phyloP scores from a whole-genome alignment of 495 filamentous ascomycete genomes.

The Cercophora sp. region DNA sequence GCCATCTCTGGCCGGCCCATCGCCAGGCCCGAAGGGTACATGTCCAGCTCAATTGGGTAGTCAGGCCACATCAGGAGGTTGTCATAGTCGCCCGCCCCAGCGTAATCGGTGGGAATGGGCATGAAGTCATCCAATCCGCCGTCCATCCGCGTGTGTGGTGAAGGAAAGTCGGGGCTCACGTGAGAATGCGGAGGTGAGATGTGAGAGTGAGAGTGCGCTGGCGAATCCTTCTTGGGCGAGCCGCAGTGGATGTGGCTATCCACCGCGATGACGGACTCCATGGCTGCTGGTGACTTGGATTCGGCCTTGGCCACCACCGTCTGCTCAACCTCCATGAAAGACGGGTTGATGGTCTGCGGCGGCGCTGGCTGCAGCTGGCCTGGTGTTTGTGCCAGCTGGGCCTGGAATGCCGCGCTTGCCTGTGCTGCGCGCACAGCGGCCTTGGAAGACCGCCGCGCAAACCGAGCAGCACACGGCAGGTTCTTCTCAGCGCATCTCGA shows the following conservation, averaged over 20 bases:
- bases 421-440: conserved; percentile 37
- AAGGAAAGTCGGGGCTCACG: conserved; percentile 29
- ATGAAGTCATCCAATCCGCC: conserved; percentile 36
- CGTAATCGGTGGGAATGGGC: conserved; percentile 27
- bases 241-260: conserved; percentile 22
- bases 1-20: conserved; percentile 27
- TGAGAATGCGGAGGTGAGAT: conserved; percentile 30
- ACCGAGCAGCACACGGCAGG: conserved; percentile 51
- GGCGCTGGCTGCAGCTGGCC: conserved; percentile 22
- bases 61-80: conserved; percentile 35
- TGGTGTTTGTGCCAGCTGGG: conserved; percentile 12
- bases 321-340: conserved; percentile 39
- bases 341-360: conserved; percentile 24
- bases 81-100: conserved; percentile 26
- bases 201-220: not conserved
- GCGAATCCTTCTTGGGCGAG: conserved; percentile 22
- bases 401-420: conserved; percentile 25
- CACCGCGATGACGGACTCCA: conserved; percentile 24
- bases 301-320: conserved; percentile 19
- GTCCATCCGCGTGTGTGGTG: conserved; percentile 31
- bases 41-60: conserved; percentile 32
- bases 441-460: conserved; percentile 54
- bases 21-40: conserved; percentile 26
- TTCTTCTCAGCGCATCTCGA: conserved; percentile 55
- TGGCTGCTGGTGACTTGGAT: conserved; percentile 20